Conservation (phyloP, 2,329 filamentous ascomycete species). For the Clarireedia homoeocarpa region DNA sequence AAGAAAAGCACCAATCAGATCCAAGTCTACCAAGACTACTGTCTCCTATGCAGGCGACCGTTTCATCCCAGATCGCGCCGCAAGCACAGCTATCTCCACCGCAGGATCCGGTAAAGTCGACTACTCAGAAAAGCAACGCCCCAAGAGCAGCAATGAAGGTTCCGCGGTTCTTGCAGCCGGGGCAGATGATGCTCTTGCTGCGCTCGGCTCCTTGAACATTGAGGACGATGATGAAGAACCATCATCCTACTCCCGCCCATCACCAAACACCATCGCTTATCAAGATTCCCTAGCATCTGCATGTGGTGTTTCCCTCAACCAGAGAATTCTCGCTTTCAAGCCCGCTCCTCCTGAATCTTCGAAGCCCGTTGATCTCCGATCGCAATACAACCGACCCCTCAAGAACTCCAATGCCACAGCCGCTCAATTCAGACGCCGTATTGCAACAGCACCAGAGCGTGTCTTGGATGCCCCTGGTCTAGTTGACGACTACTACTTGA, state of each 20-base stretch:
- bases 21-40: conserved; percentile 64
- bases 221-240: conserved; percentile 57
- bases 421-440: conserved; percentile 82
- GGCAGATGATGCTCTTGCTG: conserved; percentile 69
- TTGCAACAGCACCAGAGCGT: conserved; percentile 90
- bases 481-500: conserved; percentile 98
- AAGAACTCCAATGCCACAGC: conserved; percentile 67
- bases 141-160: conserved; percentile 64
- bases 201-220: conserved; percentile 72
- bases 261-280: conserved; percentile 83
- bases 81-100: conserved; percentile 82
- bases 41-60: conserved; percentile 70
- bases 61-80: conserved; percentile 89
- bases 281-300: conserved; percentile 85
- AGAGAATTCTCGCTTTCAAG: conserved; percentile 96
- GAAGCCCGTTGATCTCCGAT: conserved; percentile 93
- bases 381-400: conserved; percentile 95
- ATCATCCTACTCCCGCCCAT: conserved; percentile 64
- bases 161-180: conserved; percentile 65
- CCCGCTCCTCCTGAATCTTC: conserved; percentile 95
- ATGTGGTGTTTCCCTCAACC: conserved; percentile 88
- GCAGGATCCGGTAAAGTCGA: conserved; percentile 79
- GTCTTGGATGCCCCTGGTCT: conserved; percentile 93
- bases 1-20: conserved; percentile 44
- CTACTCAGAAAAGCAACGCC: conserved; percentile 56